Conservation (phyloP, 1,139 yeast species). For the Lipomyces yarrowii region DNA sequence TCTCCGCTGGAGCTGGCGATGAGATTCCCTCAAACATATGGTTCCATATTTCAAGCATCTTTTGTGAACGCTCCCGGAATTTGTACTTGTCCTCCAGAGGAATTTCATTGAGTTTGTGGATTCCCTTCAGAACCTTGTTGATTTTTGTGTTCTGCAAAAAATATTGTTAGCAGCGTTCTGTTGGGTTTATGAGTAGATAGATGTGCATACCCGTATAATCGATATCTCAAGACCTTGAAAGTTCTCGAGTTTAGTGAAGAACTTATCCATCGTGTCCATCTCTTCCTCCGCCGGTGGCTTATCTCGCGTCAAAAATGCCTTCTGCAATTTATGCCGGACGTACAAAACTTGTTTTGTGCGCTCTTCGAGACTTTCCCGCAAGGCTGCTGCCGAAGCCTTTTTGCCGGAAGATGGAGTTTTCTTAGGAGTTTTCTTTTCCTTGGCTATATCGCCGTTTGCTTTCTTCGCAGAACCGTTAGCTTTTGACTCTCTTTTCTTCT, state of each 20-base stretch:
- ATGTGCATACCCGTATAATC: conserved; percentile 37
- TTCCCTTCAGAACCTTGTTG: conserved; percentile 41
- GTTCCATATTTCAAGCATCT: conserved; percentile 40
- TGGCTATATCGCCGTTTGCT: conserved; percentile 8
- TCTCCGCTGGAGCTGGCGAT: conserved; percentile 14
- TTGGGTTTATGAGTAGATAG: background rate
- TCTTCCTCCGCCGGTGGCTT: conserved; percentile 36
- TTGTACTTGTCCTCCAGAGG: conserved; percentile 38
- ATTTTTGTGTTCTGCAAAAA: conserved; percentile 39
- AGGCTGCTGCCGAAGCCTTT: conserved; percentile 34
- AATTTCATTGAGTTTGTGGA: conserved; percentile 35
- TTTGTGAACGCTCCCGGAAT: conserved; percentile 37
- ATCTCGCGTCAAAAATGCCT: conserved; percentile 38
- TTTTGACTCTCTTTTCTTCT: conserved; percentile 11
- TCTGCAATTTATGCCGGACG: conserved; percentile 42
- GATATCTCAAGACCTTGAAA: conserved; percentile 42
- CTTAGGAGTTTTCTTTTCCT: conserved; percentile 12
- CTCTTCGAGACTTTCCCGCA: conserved; percentile 31
- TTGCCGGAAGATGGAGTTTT: conserved; percentile 9
- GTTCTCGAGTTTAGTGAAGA: conserved; percentile 39
- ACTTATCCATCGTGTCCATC: conserved; percentile 35
- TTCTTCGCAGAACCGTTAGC: conserved; percentile 8
- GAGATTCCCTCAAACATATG: conserved; percentile 20
- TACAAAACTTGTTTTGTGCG: conserved; percentile 35
- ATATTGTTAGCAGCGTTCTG: background rate